Conservation (phyloP, 1,284 basidiomycete species). For the Ceratorhiza oryzae-sativae region DNA sequence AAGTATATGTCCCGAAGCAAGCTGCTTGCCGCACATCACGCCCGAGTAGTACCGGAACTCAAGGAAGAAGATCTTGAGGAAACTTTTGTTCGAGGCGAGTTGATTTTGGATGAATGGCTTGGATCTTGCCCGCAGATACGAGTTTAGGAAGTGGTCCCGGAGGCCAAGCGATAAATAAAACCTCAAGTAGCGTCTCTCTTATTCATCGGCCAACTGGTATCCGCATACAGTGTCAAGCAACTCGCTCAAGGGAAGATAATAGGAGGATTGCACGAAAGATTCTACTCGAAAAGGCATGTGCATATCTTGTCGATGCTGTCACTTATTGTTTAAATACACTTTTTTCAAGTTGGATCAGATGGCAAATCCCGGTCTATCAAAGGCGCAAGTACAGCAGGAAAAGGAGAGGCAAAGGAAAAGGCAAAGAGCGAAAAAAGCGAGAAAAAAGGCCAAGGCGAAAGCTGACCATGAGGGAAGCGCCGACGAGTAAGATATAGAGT, state of each 20-base stretch:
- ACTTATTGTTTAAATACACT: slow-evolving; percentile 23
- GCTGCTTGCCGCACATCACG: slow-evolving; percentile 69
- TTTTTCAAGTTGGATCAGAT: slow-evolving; percentile 66
- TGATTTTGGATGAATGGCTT: slow-evolving; percentile 8
- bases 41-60: slow-evolving; percentile 68
- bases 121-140: slow-evolving; percentile 3
- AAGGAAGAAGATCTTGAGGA: slow-evolving; percentile 77
- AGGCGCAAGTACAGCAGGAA: slow-evolving; percentile 67
- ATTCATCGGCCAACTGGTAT: slow-evolving; percentile 79
- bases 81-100: slow-evolving; percentile 74
- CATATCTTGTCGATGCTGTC: slow-evolving; percentile 40
- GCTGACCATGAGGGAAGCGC: slow-evolving; percentile 42
- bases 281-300: slow-evolving; percentile 71
- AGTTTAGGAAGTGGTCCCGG: slow-evolving; percentile 77
- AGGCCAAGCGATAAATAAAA: slow-evolving; percentile 86
- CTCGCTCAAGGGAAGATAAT: slow-evolving; percentile 74
- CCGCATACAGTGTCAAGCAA: slow-evolving; percentile 78
- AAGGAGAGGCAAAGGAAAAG: slow-evolving; percentile 75
- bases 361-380: slow-evolving; percentile 77
- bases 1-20: slow-evolving; percentile 48
- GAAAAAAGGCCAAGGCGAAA: slow-evolving; percentile 61
- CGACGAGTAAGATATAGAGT: neutral
- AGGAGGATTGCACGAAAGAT: slow-evolving; percentile 70
- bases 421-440: slow-evolving; percentile 70
- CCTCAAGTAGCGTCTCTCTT: slow-evolving; percentile 62